These are phyloP conservation scores for Antarctomyces pellizariae DNA, from an alignment of 495 filamentous ascomycete genomes.

Conservation along the genomic window DNA sequence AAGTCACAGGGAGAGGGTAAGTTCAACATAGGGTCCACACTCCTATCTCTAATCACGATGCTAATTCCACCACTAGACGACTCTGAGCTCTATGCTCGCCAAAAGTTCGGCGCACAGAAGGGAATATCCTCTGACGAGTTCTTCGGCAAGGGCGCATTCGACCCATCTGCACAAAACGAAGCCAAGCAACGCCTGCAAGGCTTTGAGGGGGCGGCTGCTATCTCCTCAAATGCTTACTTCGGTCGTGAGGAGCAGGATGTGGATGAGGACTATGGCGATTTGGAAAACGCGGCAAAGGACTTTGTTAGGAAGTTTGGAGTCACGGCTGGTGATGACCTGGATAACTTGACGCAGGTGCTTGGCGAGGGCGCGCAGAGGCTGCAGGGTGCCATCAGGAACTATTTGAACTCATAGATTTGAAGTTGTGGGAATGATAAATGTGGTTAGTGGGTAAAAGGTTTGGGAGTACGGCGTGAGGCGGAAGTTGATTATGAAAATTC, in stretches of 20 bases:
- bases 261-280: conserved; percentile 54
- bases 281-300: conserved; percentile 83
- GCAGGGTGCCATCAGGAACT: conserved; percentile 74
- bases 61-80: conserved; percentile 31
- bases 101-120: conserved; percentile 80
- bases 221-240: conserved; percentile 93
- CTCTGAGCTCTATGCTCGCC: conserved; percentile 45
- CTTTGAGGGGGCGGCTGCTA: conserved; percentile 79
- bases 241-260: conserved; percentile 49
- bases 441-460: too few species aligned
- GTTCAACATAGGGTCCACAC: too few species aligned
- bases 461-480: too few species aligned
- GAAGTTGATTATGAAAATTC: too few species aligned
- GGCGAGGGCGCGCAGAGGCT: conserved; percentile 68
- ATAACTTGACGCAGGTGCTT: conserved; percentile 57
- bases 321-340: conserved; percentile 83
- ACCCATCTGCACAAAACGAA: conserved; percentile 58
- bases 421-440: too few species aligned
- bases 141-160: conserved; percentile 75
- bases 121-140: conserved; percentile 95
- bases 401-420: conserved; percentile 38
- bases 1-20: conserved; percentile 49
- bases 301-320: conserved; percentile 86
- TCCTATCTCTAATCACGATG: not conserved
- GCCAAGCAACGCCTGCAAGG: conserved; percentile 68